Percentiles rank a stretch among this genome's conserved stretches.
Evolutionary conservation across 2,329 filamentous ascomycete species (phyloP).

Genomic region (Fusarium pseudoanthophilum): DNA sequence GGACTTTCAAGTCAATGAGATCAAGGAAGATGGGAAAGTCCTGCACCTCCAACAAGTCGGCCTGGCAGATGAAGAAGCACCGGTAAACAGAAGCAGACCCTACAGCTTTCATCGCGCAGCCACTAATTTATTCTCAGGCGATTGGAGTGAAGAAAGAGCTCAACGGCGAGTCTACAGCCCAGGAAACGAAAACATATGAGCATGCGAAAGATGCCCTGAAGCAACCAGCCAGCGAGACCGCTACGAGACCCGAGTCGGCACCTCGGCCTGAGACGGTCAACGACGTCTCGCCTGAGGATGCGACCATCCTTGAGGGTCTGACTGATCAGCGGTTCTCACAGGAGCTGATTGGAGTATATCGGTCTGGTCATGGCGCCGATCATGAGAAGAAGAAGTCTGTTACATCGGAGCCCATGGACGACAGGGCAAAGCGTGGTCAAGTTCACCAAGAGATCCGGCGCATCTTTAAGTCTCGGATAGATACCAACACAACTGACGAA

Average conservation of each 20-base stretch:
- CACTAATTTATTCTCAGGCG: constrained; percentile 26
- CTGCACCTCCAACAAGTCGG: constrained; percentile 72
- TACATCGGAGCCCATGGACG: constrained; percentile 55
- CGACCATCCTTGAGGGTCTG: constrained; percentile 52
- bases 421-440: constrained; percentile 57
- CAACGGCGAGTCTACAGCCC: constrained; percentile 16
- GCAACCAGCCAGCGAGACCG: constrained; percentile 32
- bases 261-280: constrained; percentile 33
- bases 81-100: constrained; percentile 10
- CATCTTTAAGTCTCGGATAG: constrained; percentile 81
- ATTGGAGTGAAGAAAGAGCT: constrained; percentile 26
- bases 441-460: constrained; percentile 75
- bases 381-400: constrained; percentile 48
- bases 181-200: constrained; percentile 25
- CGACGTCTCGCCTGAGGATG: constrained; percentile 49
- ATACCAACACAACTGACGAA: constrained; percentile 72
- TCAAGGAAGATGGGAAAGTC: constrained; percentile 78
- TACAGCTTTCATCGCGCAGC: background rate
- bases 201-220: constrained; percentile 27
- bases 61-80: constrained; percentile 33
- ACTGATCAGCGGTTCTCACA: constrained; percentile 54
- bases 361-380: constrained; percentile 48
- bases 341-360: constrained; percentile 56
- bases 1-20: constrained; percentile 93
- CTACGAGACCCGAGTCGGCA: constrained; percentile 22